phyloP scores from a whole-genome alignment of 495 filamentous ascomycete species.

The Penicillium angulare region DNA sequence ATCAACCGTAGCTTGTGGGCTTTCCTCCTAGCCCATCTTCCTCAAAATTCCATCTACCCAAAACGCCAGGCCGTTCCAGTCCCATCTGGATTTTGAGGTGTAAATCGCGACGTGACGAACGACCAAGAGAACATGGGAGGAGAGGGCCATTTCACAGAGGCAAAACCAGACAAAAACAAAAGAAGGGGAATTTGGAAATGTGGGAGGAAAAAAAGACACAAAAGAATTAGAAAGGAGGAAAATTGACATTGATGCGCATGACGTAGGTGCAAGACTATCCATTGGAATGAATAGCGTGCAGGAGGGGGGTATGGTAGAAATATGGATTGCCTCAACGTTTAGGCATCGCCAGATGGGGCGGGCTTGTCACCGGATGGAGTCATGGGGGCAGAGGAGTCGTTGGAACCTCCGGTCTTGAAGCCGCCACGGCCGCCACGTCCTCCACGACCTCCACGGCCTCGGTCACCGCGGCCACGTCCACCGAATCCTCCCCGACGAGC shows the following conservation, averaged over 20 bases:
- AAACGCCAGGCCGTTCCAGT: no score
- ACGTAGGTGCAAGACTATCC: no score
- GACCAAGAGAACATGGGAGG: neutral
- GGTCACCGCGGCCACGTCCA: conserved; percentile 57
- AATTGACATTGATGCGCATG: conserved; percentile 11
- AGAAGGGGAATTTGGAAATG: conserved; percentile 21
- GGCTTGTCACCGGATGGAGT: conserved; percentile 51
- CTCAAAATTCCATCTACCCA: neutral
- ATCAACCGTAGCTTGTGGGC: neutral
- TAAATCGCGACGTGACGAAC: no score
- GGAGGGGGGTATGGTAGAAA: no score
- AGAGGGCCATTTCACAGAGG: conserved; percentile 13
- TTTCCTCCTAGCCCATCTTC: neutral
- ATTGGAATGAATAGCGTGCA: no score
- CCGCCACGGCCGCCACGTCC: conserved; percentile 51
- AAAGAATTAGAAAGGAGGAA: conserved; percentile 27
- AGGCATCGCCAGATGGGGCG: conserved; percentile 47
- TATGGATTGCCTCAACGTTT: conserved; percentile 21
- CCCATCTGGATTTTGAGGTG: no score
- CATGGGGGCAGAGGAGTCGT: conserved; percentile 52
- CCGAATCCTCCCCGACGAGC: conserved; percentile 61
- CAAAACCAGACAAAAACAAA: conserved; percentile 4
- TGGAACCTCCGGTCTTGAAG: conserved; percentile 39
- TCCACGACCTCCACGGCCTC: conserved; percentile 50
- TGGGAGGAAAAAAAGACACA: conserved; percentile 15